phyloP scores from a whole-genome alignment of 2,329 filamentous ascomycete species.

The Alternaria arborescens region DNA sequence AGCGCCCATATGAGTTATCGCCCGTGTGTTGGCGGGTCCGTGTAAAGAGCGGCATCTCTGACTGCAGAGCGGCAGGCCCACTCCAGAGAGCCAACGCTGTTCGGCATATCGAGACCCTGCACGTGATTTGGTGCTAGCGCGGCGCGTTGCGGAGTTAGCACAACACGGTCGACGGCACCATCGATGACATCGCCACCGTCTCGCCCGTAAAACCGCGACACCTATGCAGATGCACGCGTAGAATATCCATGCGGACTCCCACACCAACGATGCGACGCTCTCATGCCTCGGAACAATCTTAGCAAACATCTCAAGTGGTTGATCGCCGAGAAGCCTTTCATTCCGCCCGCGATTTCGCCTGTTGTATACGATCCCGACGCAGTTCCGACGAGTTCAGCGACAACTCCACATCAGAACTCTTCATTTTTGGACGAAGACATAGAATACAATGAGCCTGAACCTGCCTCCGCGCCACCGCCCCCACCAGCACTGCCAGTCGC shows the following conservation, averaged over 20 bases:
- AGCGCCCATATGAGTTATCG: not conserved
- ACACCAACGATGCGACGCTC: slow-evolving; percentile 39
- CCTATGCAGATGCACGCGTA: slow-evolving; percentile 33
- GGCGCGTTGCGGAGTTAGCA: slow-evolving; percentile 29
- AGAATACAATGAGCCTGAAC: slow-evolving; percentile 32
- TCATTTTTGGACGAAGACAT: slow-evolving; percentile 17
- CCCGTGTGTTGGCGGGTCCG: not conserved
- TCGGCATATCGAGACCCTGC: slow-evolving; percentile 13
- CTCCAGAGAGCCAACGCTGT: not conserved
- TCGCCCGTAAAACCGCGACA: slow-evolving; percentile 16
- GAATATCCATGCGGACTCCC: slow-evolving; percentile 30
- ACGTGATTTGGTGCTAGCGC: slow-evolving; percentile 41
- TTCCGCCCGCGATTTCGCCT: slow-evolving; percentile 48
- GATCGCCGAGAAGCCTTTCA: slow-evolving; percentile 55
- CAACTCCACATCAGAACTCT: slow-evolving; percentile 24
- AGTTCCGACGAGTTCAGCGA: slow-evolving; percentile 31
- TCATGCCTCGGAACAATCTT: slow-evolving; percentile 61
- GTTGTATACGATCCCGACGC: slow-evolving; percentile 42
- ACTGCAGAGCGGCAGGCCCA: not conserved
- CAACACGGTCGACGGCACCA: slow-evolving; percentile 29
- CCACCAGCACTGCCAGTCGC: slow-evolving; percentile 20
- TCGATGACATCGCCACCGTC: slow-evolving; percentile 34
- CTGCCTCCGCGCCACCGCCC: slow-evolving; percentile 22
- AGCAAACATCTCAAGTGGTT: slow-evolving; percentile 60
- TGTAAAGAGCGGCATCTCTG: slow-evolving; percentile 6